These are phyloP conservation scores for Trichoderma hamatum DNA, from an alignment of 2,329 filamentous ascomycete species.

Conservation along the genomic window DNA sequence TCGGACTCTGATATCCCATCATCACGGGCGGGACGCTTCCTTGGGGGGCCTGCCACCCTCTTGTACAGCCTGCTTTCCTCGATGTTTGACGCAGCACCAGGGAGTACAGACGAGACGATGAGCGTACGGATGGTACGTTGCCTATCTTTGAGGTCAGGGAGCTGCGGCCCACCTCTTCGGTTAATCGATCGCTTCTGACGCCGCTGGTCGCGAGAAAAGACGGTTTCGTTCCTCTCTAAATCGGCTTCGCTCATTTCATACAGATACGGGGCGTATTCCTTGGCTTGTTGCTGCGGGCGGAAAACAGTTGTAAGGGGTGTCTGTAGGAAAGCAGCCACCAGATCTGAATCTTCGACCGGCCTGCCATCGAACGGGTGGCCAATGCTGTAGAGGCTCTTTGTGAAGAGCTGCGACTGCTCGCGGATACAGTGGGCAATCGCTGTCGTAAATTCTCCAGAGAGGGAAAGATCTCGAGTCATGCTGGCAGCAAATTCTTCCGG, in stretches of 20 bases:
- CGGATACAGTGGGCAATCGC: constrained; percentile 97
- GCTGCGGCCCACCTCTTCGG: constrained; percentile 82
- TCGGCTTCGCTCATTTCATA: constrained; percentile 93
- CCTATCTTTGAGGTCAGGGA: constrained; percentile 95
- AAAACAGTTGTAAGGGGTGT: constrained; percentile 83
- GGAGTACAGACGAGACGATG: constrained; percentile 88
- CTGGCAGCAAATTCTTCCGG: constrained; percentile 90
- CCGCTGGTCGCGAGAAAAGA: constrained; percentile 90
- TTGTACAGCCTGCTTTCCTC: constrained; percentile 91
- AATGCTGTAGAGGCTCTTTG: constrained; percentile 87
- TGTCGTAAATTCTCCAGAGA: constrained; percentile 94
- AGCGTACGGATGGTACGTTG: constrained; percentile 91
- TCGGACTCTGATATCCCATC: constrained; percentile 85
- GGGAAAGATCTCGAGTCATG: constrained; percentile 86
- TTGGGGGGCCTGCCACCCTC: constrained; percentile 63
- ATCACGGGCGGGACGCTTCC: constrained; percentile 58
- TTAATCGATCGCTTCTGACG: constrained; percentile 96
- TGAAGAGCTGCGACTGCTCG: constrained; percentile 93
- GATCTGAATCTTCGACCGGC: constrained; percentile 87
- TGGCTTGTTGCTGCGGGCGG: constrained; percentile 87
- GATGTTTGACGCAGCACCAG: constrained; percentile 76
- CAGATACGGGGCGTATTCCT: constrained; percentile 90
- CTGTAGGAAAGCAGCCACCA: constrained; percentile 81
- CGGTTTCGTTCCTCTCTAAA: constrained; percentile 85
- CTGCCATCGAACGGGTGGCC: constrained; percentile 95